Evolutionary conservation across 2,329 filamentous ascomycete species (phyloP).

Genomic region (Alternaria gansuensis): DNA sequence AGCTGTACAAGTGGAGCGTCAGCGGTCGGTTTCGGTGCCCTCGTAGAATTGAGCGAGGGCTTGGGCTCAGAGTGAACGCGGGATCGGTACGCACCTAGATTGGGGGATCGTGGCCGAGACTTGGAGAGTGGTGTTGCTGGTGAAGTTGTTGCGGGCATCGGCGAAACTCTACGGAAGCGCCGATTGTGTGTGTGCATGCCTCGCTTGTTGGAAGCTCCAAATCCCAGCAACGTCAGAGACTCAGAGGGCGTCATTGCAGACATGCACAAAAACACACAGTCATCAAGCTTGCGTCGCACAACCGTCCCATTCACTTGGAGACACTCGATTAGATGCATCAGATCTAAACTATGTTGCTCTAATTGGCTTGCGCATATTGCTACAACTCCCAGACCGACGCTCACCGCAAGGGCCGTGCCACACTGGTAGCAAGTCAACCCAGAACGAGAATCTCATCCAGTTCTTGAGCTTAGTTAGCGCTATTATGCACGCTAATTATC

Average conservation of each 20-base stretch:
- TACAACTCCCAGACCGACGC: no score
- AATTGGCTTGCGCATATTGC: no score
- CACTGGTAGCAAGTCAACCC: neutral
- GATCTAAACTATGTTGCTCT: no score
- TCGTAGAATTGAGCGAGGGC: constrained; percentile 9
- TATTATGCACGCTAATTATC: no score
- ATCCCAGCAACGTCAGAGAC: constrained; percentile 27
- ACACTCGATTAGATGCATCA: neutral
- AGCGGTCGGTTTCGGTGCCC: constrained; percentile 29
- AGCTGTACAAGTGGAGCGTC: constrained; percentile 31
- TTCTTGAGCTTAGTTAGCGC: neutral
- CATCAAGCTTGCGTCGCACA: neutral
- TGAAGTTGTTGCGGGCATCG: constrained; percentile 38
- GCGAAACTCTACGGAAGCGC: constrained; percentile 36
- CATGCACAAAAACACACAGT: neutral
- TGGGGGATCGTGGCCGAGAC: constrained; percentile 39
- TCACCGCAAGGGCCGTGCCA: neutral
- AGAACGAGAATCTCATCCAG: neutral
- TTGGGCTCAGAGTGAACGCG: constrained; percentile 18
- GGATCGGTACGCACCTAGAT: constrained; percentile 37
- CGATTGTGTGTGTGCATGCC: constrained; percentile 42
- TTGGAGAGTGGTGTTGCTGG: constrained; percentile 39
- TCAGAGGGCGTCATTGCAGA: neutral
- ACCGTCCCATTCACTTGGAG: neutral
- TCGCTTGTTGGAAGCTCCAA: constrained; percentile 32